Percentiles rank a stretch among this genome's conserved stretches.
These are phyloP conservation scores for Aschersonia sp. DNA, from an alignment of 2,329 filamentous ascomycete species.

Conservation along the genomic window DNA sequence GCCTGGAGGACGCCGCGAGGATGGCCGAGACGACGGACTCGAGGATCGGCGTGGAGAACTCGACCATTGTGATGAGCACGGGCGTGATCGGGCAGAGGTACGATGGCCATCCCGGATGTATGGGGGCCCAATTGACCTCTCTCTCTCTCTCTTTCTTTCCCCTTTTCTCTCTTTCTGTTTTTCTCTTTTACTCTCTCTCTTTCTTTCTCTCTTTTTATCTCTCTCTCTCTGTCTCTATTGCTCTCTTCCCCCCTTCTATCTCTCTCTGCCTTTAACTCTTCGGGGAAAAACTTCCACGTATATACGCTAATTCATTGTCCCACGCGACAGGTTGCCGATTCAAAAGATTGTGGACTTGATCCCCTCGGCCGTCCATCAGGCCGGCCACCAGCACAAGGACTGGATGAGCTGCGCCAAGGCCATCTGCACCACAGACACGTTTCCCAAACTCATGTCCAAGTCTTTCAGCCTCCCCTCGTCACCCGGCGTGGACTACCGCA, in stretches of 20 bases:
- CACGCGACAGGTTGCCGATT: constrained; percentile 56
- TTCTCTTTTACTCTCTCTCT: neutral
- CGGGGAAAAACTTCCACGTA: too few species aligned
- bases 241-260: too few species aligned
- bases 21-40: constrained; percentile 74
- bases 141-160: neutral
- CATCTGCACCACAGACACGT: constrained; percentile 97
- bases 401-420: constrained; percentile 80
- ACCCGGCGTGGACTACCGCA: constrained; percentile 58
- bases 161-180: neutral
- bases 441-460: constrained; percentile 83
- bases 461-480: constrained; percentile 76
- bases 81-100: constrained; percentile 91
- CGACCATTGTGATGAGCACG: constrained; percentile 94
- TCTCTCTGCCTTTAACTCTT: too few species aligned
- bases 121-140: neutral
- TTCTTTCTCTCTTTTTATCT: neutral
- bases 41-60: constrained; percentile 31
- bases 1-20: constrained; percentile 69
- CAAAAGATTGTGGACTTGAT: constrained; percentile 77
- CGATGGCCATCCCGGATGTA: constrained; percentile 5
- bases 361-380: constrained; percentile 55
- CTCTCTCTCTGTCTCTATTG: neutral
- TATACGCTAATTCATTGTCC: neutral
- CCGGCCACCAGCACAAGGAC: constrained; percentile 65